Percentiles rank a stretch among this genome's conserved stretches.
Conservation (phyloP, 2,329 filamentous ascomycete genomes). For the Xylariaceae sp. region DNA sequence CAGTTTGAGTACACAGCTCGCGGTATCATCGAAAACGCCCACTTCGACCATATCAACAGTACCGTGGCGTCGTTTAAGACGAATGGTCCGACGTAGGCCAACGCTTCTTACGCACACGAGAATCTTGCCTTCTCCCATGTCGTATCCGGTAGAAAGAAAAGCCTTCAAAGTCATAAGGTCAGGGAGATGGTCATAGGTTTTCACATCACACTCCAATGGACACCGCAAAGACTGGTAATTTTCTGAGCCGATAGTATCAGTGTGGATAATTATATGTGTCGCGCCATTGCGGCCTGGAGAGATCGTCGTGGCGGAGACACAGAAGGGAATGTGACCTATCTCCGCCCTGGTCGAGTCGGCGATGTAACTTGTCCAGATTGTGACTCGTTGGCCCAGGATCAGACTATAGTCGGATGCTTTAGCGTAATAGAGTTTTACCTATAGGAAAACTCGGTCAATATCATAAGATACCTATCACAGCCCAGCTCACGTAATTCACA, state of each 20-base stretch:
- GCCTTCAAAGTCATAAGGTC: slow-evolving; percentile 59
- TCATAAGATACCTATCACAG: not conserved
- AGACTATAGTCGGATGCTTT: slow-evolving; percentile 43
- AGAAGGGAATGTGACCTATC: slow-evolving; percentile 40
- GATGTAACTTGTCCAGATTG: slow-evolving; percentile 60
- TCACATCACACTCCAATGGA: slow-evolving; percentile 47
- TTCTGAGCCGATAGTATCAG: slow-evolving; percentile 43
- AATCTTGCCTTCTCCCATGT: slow-evolving; percentile 52
- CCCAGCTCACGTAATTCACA: slow-evolving; percentile 15
- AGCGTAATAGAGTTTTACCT: slow-evolving; percentile 57
- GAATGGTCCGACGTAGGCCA: slow-evolving; percentile 52
- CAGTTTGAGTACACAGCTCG: slow-evolving; percentile 54
- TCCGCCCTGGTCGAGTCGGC: slow-evolving; percentile 46
- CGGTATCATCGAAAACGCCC: slow-evolving; percentile 60
- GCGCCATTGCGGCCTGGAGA: slow-evolving; percentile 59
- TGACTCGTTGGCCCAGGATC: slow-evolving; percentile 56
- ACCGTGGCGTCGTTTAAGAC: slow-evolving; percentile 49
- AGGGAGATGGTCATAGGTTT: slow-evolving; percentile 35
- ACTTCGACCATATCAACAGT: slow-evolving; percentile 52
- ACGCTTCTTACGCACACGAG: slow-evolving; percentile 62
- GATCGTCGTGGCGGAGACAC: slow-evolving; percentile 56
- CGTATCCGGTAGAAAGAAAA: slow-evolving; percentile 57
- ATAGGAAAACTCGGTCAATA: slow-evolving; percentile 3
- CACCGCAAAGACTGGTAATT: slow-evolving; percentile 46
- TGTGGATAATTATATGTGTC: slow-evolving; percentile 57